A percentile compares a stretch with the other conserved stretches of the same genome.
These are phyloP conservation scores for Termitomyces sp. DNA, from an alignment of 768 basidiomycete genomes.

Conservation along the genomic window DNA sequence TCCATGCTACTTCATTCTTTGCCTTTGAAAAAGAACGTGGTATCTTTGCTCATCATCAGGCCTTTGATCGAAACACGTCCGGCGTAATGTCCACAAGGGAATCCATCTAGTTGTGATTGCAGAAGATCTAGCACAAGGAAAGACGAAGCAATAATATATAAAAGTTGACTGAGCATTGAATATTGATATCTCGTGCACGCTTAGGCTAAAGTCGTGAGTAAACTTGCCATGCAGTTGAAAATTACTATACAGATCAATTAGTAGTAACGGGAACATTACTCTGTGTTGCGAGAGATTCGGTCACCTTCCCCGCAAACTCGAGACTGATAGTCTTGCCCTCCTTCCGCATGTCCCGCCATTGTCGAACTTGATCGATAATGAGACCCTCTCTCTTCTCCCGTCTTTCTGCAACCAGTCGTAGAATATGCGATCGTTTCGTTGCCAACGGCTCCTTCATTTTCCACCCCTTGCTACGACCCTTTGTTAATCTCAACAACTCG, in stretches of 20 bases:
- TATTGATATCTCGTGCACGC: too few relatives aligned
- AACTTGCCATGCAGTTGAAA: not conserved
- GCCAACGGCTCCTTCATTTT: slow-evolving; percentile 36
- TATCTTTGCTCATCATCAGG: too few relatives aligned
- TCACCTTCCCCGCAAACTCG: not conserved
- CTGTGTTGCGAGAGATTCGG: not conserved
- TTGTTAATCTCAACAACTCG: slow-evolving; percentile 32
- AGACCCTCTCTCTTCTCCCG: slow-evolving; percentile 34
- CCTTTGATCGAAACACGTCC: too few relatives aligned
- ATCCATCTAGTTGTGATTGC: too few relatives aligned
- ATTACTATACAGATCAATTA: not conserved
- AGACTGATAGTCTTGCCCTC: slow-evolving; percentile 23
- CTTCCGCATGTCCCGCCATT: slow-evolving; percentile 30
- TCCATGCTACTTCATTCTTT: not conserved
- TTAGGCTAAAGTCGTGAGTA: too few relatives aligned
- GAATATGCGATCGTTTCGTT: slow-evolving; percentile 40
- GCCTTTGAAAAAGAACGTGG: too few relatives aligned
- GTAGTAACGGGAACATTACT: slow-evolving; percentile 1
- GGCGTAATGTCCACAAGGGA: too few relatives aligned
- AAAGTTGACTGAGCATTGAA: too few relatives aligned
- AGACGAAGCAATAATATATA: not conserved
- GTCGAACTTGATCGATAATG: slow-evolving; percentile 27
- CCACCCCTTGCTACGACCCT: slow-evolving; percentile 35
- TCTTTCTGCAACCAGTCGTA: slow-evolving; percentile 37
- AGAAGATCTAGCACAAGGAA: not conserved